Evolutionary conservation across 2,329 filamentous ascomycete species (phyloP).

Genomic region (Aspergillus ochraceus): DNA sequence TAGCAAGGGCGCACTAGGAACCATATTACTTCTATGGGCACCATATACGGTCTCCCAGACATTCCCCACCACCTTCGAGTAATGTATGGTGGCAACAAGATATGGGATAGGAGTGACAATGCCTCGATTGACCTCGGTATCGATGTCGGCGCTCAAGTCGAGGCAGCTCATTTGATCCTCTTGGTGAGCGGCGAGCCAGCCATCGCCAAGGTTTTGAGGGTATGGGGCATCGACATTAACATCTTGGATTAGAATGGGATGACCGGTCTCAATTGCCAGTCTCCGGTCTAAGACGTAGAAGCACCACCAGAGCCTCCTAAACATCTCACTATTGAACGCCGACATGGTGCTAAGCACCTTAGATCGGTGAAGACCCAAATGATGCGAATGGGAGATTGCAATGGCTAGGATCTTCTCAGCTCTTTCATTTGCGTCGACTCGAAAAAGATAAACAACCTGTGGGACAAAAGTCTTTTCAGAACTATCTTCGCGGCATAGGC

Average conservation of each 20-base stretch:
- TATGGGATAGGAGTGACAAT: conserved; percentile 16
- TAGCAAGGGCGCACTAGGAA: conserved; percentile 13
- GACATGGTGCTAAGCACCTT: conserved; percentile 15
- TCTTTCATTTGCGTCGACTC: conserved; percentile 11
- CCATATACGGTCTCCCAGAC: conserved; percentile 19
- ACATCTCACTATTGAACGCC: conserved; percentile 22
- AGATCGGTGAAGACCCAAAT: conserved; percentile 23
- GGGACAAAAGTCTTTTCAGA: too few species aligned
- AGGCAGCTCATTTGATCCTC: background rate
- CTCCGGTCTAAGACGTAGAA: conserved; percentile 26
- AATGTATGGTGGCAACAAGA: conserved; percentile 18
- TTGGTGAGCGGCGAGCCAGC: conserved; percentile 10
- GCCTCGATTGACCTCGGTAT: background rate
- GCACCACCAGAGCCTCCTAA: conserved; percentile 32
- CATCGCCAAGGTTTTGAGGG: conserved; percentile 19
- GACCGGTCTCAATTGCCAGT: conserved; percentile 26
- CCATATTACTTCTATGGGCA: conserved; percentile 12
- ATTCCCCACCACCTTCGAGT: too few species aligned
- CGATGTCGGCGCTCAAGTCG: background rate
- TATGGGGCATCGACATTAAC: conserved; percentile 22
- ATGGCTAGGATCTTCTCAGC: conserved; percentile 18
- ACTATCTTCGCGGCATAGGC: background rate
- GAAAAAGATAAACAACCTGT: conserved; percentile 25
- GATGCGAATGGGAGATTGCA: conserved; percentile 21
- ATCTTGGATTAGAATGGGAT: conserved; percentile 28